Evolutionary conservation across 352 stramenopile genomes (phyloP), one percentile per base, ranked within the genome.

Genomic region (Phytopythium helicoides): DNA sequence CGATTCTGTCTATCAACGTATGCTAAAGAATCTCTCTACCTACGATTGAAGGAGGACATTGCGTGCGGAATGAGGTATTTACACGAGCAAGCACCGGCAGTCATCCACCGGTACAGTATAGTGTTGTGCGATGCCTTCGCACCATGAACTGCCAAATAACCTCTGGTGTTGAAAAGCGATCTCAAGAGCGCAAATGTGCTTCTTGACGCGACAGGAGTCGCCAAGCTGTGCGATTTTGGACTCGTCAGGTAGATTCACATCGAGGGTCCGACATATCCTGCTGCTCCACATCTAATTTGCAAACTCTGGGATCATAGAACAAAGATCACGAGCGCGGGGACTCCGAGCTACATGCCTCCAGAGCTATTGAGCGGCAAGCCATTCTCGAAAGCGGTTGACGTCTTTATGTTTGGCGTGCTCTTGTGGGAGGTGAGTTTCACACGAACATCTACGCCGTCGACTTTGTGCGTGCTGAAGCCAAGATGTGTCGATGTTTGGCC

Each of bases 181-280:
- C 70, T 97, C 19, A 97, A 97, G 66, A 94, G 81, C 41, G 69
- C 82, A 18, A 97, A 97, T 42, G 71, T 97, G 6, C 72, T 97
- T 8, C 55, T 95, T 14, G 72, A 91, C 31, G 68, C 46, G 7
- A 75, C 78, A 54, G 81, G 84, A 19, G 58, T 64, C 25, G 71
- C 87, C 5, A 98, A 98, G 53, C 62, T 98, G 16, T 97, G 91
- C 52, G 92, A 98, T 57, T 98, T 98, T 68, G 92, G 91, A 4
- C 80, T 92, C 28, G 81, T 91, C 1, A 63, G 76, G 74, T 89
- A 60, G 33, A 59, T 44, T 23, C 18, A 28, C 46, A n/a, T 34
- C 5, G 11, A 9, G 12, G 47, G 12, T 3, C 6, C 14, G 8
- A 22, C n/a, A 34, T 40, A 4, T 36, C 26, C 22, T 40, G 22